Conservation (phyloP, 192 early-diverging fungal genomes). For the Entomortierella lignicola region DNA sequence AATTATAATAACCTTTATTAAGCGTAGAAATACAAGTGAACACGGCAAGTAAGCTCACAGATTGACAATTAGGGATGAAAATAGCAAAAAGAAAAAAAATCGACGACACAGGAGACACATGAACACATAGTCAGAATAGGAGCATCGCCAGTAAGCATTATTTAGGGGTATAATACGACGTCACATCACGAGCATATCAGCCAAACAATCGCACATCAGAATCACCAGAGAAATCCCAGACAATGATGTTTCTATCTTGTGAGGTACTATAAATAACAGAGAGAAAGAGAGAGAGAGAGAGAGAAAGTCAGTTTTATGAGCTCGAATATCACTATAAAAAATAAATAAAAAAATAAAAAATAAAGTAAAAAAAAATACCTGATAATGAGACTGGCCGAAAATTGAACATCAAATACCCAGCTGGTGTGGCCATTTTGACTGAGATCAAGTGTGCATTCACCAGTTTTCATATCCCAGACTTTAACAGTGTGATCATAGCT, state of each 20-base stretch:
- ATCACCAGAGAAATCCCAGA: slow-evolving; percentile 40
- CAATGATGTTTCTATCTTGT: slow-evolving; percentile 39
- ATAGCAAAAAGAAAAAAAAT: background rate
- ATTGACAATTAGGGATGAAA: background rate
- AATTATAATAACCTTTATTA: too few species aligned
- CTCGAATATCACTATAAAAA: background rate
- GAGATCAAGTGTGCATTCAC: slow-evolving; percentile 79
- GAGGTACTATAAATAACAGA: slow-evolving; percentile 12
- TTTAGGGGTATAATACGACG: background rate
- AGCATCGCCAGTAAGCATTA: background rate
- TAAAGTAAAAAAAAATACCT: slow-evolving; percentile 53
- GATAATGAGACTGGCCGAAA: slow-evolving; percentile 84
- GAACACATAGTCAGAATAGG: background rate
- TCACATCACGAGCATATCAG: background rate
- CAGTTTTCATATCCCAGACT: slow-evolving; percentile 91
- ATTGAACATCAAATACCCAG: slow-evolving; percentile 98
- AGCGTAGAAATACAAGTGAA: too few species aligned
- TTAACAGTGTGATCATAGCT: slow-evolving; percentile 95
- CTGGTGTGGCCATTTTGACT: slow-evolving; percentile 78
- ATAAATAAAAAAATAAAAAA: background rate
- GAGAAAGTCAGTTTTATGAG: slow-evolving; percentile 3
- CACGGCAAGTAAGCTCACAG: background rate
- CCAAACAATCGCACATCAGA: slow-evolving; percentile 32
- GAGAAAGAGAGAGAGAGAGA: slow-evolving; percentile 3
- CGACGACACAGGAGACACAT: too few species aligned